Conservation (phyloP, 306 rosid species). For the Casuarina equisetifolia region DNA sequence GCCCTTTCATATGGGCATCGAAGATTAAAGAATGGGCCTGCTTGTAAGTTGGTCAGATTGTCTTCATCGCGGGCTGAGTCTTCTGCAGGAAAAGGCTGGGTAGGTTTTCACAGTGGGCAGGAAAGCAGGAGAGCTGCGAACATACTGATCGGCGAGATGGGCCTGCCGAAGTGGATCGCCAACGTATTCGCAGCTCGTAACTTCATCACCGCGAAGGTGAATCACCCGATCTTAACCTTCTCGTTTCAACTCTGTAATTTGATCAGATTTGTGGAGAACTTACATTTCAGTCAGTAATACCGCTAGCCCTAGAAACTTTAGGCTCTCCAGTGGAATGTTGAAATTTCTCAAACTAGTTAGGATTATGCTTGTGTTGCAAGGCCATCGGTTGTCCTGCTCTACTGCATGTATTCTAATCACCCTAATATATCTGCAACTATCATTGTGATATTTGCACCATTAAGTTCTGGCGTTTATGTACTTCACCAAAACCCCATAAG, state of each 20-base stretch:
- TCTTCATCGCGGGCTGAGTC: not conserved
- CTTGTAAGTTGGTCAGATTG: not conserved
- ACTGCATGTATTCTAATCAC: not conserved
- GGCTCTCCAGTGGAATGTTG: not conserved
- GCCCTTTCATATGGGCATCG: not conserved
- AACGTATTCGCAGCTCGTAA: slow-evolving; percentile 81
- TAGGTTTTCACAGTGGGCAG: slow-evolving; percentile 35
- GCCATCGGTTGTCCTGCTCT: not conserved
- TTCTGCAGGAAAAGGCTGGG: not conserved
- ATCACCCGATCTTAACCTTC: not conserved
- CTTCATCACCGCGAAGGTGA: slow-evolving; percentile 77
- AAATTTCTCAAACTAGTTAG: not conserved
- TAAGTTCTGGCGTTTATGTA: too few species aligned
- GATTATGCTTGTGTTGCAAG: not conserved
- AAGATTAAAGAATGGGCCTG: not conserved
- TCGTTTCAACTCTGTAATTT: too few species aligned
- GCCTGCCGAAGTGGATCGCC: slow-evolving; percentile 62
- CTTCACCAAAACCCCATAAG: not conserved
- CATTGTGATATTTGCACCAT: too few species aligned
- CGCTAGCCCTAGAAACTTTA: too few species aligned
- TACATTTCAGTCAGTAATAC: too few species aligned
- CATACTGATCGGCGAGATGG: slow-evolving; percentile 72
- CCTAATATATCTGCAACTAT: not conserved
- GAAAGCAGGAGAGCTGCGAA: slow-evolving; percentile 56
- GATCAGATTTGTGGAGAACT: too few species aligned